Percentiles rank a stretch among this genome's conserved stretches.
Evolutionary conservation across 108 stramenopile genomes (phyloP).

Genomic region (Cafeteria roenbergensis): DNA sequence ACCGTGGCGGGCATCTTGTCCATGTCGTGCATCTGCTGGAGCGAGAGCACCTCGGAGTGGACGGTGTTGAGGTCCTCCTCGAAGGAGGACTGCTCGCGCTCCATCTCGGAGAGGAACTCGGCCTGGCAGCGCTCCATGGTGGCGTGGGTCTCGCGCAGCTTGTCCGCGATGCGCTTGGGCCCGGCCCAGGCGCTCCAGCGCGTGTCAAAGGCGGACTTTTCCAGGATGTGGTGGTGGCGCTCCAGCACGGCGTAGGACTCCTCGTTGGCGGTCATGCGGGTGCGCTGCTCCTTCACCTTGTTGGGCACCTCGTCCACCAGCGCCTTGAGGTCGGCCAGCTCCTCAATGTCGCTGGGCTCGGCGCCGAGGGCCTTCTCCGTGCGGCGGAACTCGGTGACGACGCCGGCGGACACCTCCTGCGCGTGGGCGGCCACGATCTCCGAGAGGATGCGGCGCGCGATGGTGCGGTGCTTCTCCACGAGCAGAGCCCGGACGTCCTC

Average conservation of each 20-base stretch:
- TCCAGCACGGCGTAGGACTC: slow-evolving; percentile 31
- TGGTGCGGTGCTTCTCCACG: slow-evolving; percentile 34
- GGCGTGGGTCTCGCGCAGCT: slow-evolving; percentile 25
- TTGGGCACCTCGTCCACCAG: slow-evolving; percentile 17
- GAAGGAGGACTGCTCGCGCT: slow-evolving; percentile 43
- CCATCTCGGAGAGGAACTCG: slow-evolving; percentile 35
- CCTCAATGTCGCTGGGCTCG: slow-evolving; percentile 45
- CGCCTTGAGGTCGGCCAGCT: slow-evolving; percentile 31
- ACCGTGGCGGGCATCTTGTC: slow-evolving; percentile 26
- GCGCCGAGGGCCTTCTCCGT: slow-evolving; percentile 21
- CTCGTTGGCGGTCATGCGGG: slow-evolving; percentile 30
- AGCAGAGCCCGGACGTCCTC: slow-evolving; percentile 17
- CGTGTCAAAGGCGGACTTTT: slow-evolving; percentile 26
- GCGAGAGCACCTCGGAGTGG: slow-evolving; percentile 29
- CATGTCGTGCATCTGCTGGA: slow-evolving; percentile 31
- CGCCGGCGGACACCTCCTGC: slow-evolving; percentile 10
- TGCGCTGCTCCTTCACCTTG: slow-evolving; percentile 32
- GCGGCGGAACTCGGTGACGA: slow-evolving; percentile 24
- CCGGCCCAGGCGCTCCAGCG: slow-evolving; percentile 32
- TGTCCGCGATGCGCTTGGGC: slow-evolving; percentile 32
- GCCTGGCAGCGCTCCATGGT: slow-evolving; percentile 11
- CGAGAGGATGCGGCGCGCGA: slow-evolving; percentile 27
- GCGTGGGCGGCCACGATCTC: slow-evolving; percentile 20
- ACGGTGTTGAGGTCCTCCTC: slow-evolving; percentile 28
- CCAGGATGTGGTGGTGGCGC: slow-evolving; percentile 8